Evolutionary conservation across 164 flowering plant species (phyloP).

Genomic region (Stephania cephalantha): DNA sequence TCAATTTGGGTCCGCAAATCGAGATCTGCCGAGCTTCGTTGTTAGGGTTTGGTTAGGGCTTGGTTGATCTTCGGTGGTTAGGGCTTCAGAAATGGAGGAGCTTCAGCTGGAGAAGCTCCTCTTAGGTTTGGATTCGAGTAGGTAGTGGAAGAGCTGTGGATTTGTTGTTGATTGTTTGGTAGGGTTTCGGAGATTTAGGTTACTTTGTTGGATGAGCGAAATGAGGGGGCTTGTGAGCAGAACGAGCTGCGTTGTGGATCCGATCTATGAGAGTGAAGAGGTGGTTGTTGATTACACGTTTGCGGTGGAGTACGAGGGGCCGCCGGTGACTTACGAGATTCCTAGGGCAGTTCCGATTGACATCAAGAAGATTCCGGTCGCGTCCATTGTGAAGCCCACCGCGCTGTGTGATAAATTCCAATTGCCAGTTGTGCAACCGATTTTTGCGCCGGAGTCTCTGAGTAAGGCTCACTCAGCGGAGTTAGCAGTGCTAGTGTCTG

Average conservation of each 20-base stretch:
- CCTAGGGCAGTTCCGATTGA: constrained; percentile 62
- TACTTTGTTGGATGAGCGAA: neutral
- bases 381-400: constrained; percentile 33
- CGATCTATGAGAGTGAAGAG: constrained; percentile 22
- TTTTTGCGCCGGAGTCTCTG: constrained; percentile 20
- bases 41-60: neutral
- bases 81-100: constrained; percentile 7
- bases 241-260: constrained; percentile 30
- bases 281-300: constrained; percentile 50
- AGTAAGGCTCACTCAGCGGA: constrained; percentile 20
- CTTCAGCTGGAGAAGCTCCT: constrained; percentile 3
- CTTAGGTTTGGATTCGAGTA: neutral
- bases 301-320: constrained; percentile 73
- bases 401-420: constrained; percentile 24
- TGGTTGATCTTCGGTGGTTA: neutral
- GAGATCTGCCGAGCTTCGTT: constrained; percentile 9
- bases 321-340: constrained; percentile 46
- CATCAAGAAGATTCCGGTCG: constrained; percentile 48
- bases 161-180: neutral
- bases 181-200: neutral
- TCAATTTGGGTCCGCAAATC: neutral
- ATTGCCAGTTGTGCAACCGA: constrained; percentile 65
- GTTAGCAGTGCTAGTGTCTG: constrained; percentile 12
- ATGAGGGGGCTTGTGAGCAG: constrained; percentile 50
- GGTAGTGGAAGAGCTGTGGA: neutral